phyloP scores from a whole-genome alignment of 2,329 filamentous ascomycete species.

The Stromatinia cepivora region DNA sequence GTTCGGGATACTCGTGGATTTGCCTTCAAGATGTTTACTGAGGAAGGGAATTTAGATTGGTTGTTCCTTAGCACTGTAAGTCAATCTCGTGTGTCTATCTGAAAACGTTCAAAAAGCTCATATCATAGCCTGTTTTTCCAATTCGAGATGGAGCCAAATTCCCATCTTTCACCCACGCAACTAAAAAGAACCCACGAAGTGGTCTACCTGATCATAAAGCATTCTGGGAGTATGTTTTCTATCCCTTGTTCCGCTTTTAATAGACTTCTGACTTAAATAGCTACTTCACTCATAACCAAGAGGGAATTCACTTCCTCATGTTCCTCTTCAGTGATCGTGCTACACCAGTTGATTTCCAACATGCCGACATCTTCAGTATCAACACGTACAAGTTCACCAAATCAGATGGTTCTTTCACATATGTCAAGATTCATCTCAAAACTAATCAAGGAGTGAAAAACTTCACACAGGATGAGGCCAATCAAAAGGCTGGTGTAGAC shows the following conservation, averaged over 20 bases:
- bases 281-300: slow-evolving; percentile 13
- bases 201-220: slow-evolving; percentile 4
- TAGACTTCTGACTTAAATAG: background rate
- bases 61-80: slow-evolving; percentile 42
- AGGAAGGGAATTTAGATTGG: slow-evolving; percentile 50
- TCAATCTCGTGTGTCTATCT: slow-evolving; percentile 65
- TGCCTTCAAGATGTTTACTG: slow-evolving; percentile 52
- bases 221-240: slow-evolving; percentile 30
- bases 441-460: slow-evolving; percentile 49
- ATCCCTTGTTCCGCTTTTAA: slow-evolving; percentile 47
- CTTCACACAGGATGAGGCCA: slow-evolving; percentile 50
- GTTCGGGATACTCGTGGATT: slow-evolving; percentile 49
- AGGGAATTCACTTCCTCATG: slow-evolving; percentile 15
- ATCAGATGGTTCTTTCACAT: slow-evolving; percentile 49
- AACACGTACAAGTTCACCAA: slow-evolving; percentile 52
- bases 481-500: slow-evolving; percentile 43
- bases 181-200: slow-evolving; percentile 62
- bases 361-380: slow-evolving; percentile 31
- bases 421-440: slow-evolving; percentile 53
- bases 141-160: slow-evolving; percentile 62
- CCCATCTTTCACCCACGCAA: slow-evolving; percentile 69
- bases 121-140: background rate
- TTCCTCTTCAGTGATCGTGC: slow-evolving; percentile 14
- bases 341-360: background rate
- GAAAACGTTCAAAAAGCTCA: slow-evolving; percentile 36